A percentile compares a stretch with the other conserved stretches of the same genome.
phyloP scores from a whole-genome alignment of 768 basidiomycete genomes.

The Tylopilus sp. region DNA sequence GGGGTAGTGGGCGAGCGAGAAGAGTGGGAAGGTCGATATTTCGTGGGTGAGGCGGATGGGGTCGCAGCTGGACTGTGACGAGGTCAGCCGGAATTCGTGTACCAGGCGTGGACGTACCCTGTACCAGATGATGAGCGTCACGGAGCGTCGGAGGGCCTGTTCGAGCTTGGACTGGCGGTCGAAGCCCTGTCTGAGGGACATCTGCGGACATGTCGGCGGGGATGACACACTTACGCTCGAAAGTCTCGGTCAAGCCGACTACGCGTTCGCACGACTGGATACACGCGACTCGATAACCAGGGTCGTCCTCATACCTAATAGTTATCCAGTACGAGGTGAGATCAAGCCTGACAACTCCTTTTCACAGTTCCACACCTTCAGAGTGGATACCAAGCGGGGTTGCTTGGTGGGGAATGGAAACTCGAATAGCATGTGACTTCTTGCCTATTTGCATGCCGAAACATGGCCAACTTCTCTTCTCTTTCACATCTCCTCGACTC shows the following conservation, averaged over 20 bases:
- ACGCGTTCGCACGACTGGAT: too few species aligned
- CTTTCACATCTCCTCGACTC: slow-evolving; percentile 82
- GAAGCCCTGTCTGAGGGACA: slow-evolving; percentile 5
- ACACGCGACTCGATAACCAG: too few species aligned
- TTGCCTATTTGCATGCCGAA: too few species aligned
- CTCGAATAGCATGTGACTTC: too few species aligned
- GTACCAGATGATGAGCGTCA: slow-evolving; percentile 70
- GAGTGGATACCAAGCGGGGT: too few species aligned
- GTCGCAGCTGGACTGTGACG: slow-evolving; percentile 43
- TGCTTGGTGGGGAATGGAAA: too few species aligned
- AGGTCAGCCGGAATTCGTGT: slow-evolving; percentile 3
- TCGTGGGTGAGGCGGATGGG: slow-evolving; percentile 57
- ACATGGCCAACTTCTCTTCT: slow-evolving; percentile 51
- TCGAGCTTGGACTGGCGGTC: slow-evolving; percentile 33
- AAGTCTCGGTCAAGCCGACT: too few species aligned
- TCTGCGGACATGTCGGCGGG: too few species aligned
- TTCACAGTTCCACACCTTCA: too few species aligned
- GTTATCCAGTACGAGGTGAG: too few species aligned
- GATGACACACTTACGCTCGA: too few species aligned
- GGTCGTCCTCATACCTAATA: slow-evolving; percentile 4
- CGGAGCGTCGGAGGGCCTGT: slow-evolving; percentile 46
- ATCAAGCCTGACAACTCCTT: too few species aligned
- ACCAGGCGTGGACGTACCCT: slow-evolving; percentile 39
- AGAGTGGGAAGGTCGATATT: slow-evolving; percentile 62
- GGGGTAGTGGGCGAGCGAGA: slow-evolving; percentile 53